Base-by-base conservation (phyloP, 768 basidiomycete genomes). In the Lactifluus subvellereus region DNA sequence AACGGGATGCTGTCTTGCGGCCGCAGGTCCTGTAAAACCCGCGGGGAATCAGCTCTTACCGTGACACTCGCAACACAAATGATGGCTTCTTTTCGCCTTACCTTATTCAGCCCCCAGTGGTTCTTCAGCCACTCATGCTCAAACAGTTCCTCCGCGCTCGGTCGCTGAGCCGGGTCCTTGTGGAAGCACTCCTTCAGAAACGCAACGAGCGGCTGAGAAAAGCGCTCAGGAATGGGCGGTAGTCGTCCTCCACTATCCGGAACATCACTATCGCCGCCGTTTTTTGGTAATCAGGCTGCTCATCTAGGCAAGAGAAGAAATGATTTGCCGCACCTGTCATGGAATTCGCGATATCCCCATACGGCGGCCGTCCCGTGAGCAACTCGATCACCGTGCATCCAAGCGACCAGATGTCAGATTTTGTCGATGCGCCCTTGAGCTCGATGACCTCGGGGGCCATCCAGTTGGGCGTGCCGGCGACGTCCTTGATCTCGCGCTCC, bases 401-500 rank as follows among this genome's bases (percentile, higher is more conserved):
- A 66, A 99, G 75, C 0, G 94, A 96, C 94, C 94, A 97, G 37
- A 97, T 95, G 72, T 97, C 94, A 32, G 91, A 88, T 69, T 94
- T 94, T 0, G 88, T 80, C n/a, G 91, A 89, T 8, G 96, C 91
- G 4, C 95, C 95, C 72, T 94, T 89, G 59, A 98, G 82, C 72
- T 94, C 88, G 65, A 99, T 98, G 55, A 98, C 91, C 74, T 99
- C 96, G 2, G 96, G 96, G 11, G 95, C 95, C 94, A 99, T 98
- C 96, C 96, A 99, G 70, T 98, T 96, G 14, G 96, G 96, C 10
- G 96, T 99, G 10, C 96, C 96, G 8, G 90, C 88, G 32, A 93
- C 89, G 68, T 89, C 90, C 72, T 90, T 87, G 68, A 84, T 87
- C 71, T 91, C 89, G 30, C 84, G 81, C 69, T 88, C 89, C 82